phyloP scores from a whole-genome alignment of 345 rosid genomes.

The Draba incana region DNA sequence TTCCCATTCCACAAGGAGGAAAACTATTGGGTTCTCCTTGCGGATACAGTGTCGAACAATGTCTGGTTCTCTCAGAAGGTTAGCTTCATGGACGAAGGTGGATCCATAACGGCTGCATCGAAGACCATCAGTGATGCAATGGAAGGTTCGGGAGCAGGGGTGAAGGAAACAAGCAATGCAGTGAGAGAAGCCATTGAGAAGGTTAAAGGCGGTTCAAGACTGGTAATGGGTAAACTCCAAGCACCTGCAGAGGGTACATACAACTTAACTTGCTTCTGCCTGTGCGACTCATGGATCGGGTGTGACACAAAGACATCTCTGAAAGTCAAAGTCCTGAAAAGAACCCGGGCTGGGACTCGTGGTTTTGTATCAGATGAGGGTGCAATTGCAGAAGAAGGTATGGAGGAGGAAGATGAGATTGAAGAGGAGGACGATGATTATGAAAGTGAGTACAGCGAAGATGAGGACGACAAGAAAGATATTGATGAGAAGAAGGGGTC shows the following conservation, averaged over 20 bases:
- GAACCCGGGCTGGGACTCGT: conserved; percentile 85
- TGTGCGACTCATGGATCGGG: conserved; percentile 96
- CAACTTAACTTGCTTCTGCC: conserved; percentile 80
- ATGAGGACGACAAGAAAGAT: conserved; percentile 76
- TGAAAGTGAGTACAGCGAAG: conserved; percentile 94
- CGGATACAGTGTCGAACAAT: conserved; percentile 69
- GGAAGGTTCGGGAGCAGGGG: conserved; percentile 91
- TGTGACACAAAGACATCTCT: conserved; percentile 71
- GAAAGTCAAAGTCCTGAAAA: conserved; percentile 81
- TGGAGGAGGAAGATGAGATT: conserved; percentile 90
- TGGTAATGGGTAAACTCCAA: conserved; percentile 89
- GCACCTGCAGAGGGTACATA: conserved; percentile 88
- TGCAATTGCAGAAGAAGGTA: conserved; percentile 71
- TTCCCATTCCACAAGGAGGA: conserved; percentile 97
- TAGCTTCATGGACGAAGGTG: conserved; percentile 90
- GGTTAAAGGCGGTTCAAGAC: conserved; percentile 82
- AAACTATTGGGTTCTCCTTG: conserved; percentile 91
- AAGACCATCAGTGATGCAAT: conserved; percentile 86
- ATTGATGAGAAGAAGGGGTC: conserved; percentile 60
- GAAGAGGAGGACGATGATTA: conserved; percentile 91
- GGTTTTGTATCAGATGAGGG: conserved; percentile 73
- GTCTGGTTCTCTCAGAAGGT: conserved; percentile 97
- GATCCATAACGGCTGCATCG: conserved; percentile 76
- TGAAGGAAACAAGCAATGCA: conserved; percentile 67
- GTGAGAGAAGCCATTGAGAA: conserved; percentile 73